Evolutionary conservation across 768 basidiomycete genomes (phyloP).

Genomic region (Suillus luteus): DNA sequence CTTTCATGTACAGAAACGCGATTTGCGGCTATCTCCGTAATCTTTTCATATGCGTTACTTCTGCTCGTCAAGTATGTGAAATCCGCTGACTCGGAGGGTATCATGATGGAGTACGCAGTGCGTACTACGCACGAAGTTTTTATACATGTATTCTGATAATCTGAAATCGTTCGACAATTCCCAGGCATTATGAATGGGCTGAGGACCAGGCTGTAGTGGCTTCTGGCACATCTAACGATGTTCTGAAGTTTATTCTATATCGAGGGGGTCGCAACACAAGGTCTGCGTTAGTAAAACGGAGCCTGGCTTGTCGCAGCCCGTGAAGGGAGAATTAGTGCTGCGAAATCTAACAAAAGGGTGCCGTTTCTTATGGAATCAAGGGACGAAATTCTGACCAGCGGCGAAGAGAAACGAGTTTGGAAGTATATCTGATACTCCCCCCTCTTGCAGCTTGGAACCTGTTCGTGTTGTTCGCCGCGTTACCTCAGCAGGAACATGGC

Average conservation of each 20-base stretch:
- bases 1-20: not conserved
- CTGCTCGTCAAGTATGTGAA: not conserved
- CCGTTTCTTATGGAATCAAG: not conserved
- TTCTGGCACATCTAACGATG: not conserved
- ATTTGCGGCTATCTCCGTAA: not conserved
- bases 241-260: not conserved
- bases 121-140: not conserved
- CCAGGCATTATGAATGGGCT: not conserved
- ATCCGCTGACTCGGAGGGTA: not conserved
- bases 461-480: slow-evolving; percentile 20
- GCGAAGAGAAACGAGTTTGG: not conserved
- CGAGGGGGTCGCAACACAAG: not conserved
- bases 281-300: not conserved
- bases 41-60: not conserved
- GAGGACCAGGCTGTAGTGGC: slow-evolving; percentile 1
- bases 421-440: not conserved
- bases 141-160: not conserved
- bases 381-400: not conserved
- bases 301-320: not conserved
- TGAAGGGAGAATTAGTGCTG: not conserved
- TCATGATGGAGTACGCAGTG: not conserved
- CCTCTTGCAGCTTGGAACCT: not conserved
- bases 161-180: not conserved
- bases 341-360: not conserved
- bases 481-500: slow-evolving; percentile 28